Evolutionary conservation across 441 rosid genomes (phyloP), one percentile per base, ranked within the genome.

Genomic region (Syzygium syzygioides): DNA sequence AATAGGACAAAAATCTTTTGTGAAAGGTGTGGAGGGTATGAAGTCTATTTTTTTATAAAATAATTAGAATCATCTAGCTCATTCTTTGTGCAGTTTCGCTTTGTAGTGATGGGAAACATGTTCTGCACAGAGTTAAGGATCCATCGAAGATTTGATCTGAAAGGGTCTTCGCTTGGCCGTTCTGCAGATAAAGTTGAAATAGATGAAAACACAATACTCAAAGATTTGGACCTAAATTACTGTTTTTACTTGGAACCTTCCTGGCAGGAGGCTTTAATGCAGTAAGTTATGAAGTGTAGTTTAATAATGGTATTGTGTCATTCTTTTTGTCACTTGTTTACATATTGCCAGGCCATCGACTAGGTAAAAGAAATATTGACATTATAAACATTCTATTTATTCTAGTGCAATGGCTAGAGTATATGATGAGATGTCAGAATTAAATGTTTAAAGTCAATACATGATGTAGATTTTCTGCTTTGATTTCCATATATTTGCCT

Each of bases 21-120:
- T 76, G 37, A n/a, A 55, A 84, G 86, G 53, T 86, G 86, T 90
- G 55, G 50, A 30, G 62, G 68, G 85, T 88, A 79, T 86, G 85
- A 68, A 56, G 62, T 64, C 54, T 28, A 37, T 28, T 55, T 64
- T 80, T 20, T 89, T 83, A 86, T 85, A 88, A 59, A 79, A 53
- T 91, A 80, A 86, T 91, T 94, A 90, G 92, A 60, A 50, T 89
- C 87, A 83, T 30, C 89, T 85, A 90, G 90, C 89, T 90, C 53
- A 91, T 90, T 90, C 53, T 68, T 92, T 50, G 91, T 86, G 94
- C 98, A 98, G 99, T 98, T 98, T 91, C 96, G 99, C 60, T 98
- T 97, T 91, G 99, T 98, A 88, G 99, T 98, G 93, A 98, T 98
- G 99, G 99, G 99, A 86, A 98, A 98, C 89, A 95, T 98, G 99